Base-by-base conservation (phyloP, 768 basidiomycete genomes). In the Russula lepida region DNA sequence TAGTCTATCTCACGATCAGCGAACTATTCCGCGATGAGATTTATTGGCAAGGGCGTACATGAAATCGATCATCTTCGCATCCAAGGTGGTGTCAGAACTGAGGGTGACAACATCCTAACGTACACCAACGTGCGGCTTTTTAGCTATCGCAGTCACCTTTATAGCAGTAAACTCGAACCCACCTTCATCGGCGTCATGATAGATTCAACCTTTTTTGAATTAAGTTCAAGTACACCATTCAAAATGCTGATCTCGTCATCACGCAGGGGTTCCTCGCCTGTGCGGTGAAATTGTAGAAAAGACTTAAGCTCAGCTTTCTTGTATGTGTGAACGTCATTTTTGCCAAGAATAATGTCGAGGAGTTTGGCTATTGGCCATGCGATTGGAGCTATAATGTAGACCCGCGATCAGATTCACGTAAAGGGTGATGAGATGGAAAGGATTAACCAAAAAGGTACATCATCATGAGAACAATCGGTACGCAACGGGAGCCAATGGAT, bases 161-260 rank as follows among this genome's bases (percentile, higher is more conserved):
- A n/a, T 21, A 28, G 25, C 13, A 41, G 32, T 5, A 11, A 46
- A 23, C 1, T 19, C 19, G 9, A 11, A 25, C 66, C 6, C 15
- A 80, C 80, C 68, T 76, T 73, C 75, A 84, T 81, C 2, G 79
- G 78, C 0, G 82, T 83, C 83, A 84, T 83, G 65, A 82, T 76
- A 49, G 72, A 70, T 51, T 74, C 71, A 11, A 78, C 90, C 27
- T 79, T 82, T 70, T 91, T 92, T 19, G 79, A 82, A 67, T 86
- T 89, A 52, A 92, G 77, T 67, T 90, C 89, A 57, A 89, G 71
- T 1, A 90, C 88, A 1, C 88, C 88, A 68, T 89, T 90, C 50
- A 92, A 74, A 49, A 92, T 92, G 60, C 81, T 79, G 39, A 92
- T 88, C 68, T 92, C 89, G 56, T 91, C 89, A 68, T 91, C 89